Base-by-base conservation (phyloP, 257 asterid genomes). In the Fraxinus americana region DNA sequence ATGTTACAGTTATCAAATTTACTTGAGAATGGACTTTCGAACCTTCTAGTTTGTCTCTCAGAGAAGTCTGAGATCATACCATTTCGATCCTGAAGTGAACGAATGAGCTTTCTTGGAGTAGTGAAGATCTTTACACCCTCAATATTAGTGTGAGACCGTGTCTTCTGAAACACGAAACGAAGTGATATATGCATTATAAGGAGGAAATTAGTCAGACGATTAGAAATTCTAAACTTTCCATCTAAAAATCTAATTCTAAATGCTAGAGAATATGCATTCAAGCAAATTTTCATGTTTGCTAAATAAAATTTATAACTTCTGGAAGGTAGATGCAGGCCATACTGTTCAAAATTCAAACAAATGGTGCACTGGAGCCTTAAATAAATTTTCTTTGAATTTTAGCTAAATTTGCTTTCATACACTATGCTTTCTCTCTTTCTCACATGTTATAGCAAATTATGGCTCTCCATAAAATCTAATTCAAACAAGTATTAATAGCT, bases 21-120 rank as follows among this genome's bases (percentile, higher is more conserved):
- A 83, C 88, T 81, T 13, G 78, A 30, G 39, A 79, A 73, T 59
- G 91, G 91, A 77, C 91, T 89, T 83, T 81, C 78, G 21, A 71
- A 78, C 77, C 89, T 85, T 83, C 85, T 83, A 11, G 66, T 57
- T 71, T 85, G 91, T 67, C 83, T 84, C 81, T 79, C 84, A 23
- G 87, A 82, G 73, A 74, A 76, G 79, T 82, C 65, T 2, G 83
- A 79, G 83, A 78, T 86, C 71, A 35, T 81, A 67, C 84, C 88
- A 48, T 84, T 89, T 34, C 78, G 75, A 81, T 93, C 98, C 85
- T 93, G 98, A 80, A 96, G 98, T 9, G 97, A 91, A 72, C 71
- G 93, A 39, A 92, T 80, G 73, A 96, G 97, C 82, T 85, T 92
- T 80, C 98, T 90, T 57, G 99, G 99, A 19, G 98, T 96, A 30